Evolutionary conservation across 2,329 filamentous ascomycete species (phyloP).

Genomic region (Septoria linicola): DNA sequence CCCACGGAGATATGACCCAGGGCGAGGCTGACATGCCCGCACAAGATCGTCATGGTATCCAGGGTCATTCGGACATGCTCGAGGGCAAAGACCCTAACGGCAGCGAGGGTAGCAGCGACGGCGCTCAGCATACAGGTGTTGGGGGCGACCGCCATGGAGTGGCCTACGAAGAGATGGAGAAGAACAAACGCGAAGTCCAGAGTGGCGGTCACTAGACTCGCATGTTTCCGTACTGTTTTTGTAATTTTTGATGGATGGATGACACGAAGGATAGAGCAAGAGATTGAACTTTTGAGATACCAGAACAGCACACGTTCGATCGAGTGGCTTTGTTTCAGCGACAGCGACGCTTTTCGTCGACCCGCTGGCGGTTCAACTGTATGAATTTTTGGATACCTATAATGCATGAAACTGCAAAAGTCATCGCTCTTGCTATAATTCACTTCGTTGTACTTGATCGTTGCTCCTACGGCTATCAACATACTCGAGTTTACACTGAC

Average conservation of each 20-base stretch:
- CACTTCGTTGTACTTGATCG: no score
- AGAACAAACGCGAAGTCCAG: constrained; percentile 20
- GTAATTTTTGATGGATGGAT: background rate
- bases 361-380: background rate
- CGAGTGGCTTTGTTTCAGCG: background rate
- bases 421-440: background rate
- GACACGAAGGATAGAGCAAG: constrained; percentile 1
- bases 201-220: constrained; percentile 21
- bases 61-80: constrained; percentile 65
- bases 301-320: constrained; percentile 11
- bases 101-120: constrained; percentile 39
- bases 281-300: constrained; percentile 10
- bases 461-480: no score
- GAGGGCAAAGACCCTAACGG: constrained; percentile 55
- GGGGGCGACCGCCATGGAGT: constrained; percentile 54
- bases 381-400: constrained; percentile 1
- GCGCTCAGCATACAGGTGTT: constrained; percentile 49
- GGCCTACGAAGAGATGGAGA: constrained; percentile 48
- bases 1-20: constrained; percentile 62
- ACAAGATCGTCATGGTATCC: constrained; percentile 59
- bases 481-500: no score
- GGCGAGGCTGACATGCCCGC: constrained; percentile 63
- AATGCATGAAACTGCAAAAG: background rate
- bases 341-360: background rate
- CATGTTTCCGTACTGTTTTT: background rate